phyloP scores from a whole-genome alignment of 2,329 filamentous ascomycete genomes.

The Xylogone sp. region DNA sequence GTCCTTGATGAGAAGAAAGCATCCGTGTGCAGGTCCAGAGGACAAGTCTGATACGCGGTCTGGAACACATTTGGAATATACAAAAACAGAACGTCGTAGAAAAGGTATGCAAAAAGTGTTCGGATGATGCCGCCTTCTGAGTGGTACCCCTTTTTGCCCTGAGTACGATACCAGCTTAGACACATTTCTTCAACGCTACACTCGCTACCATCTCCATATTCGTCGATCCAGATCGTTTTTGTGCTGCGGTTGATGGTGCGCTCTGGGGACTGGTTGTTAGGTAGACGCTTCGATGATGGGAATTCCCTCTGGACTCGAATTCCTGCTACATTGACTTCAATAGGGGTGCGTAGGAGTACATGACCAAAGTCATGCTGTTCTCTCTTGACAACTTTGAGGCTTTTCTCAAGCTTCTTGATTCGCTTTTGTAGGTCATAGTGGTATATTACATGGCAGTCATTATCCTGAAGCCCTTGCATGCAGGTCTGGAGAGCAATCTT shows the following conservation, averaged over 20 bases:
- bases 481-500: conserved; percentile 74
- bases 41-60: conserved; percentile 90
- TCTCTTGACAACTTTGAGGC: conserved; percentile 75
- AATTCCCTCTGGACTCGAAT: conserved; percentile 68
- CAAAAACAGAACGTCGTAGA: conserved; percentile 88
- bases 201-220: conserved; percentile 62
- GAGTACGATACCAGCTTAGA: conserved; percentile 74
- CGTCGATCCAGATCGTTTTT: conserved; percentile 87
- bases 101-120: conserved; percentile 87
- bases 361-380: conserved; percentile 92
- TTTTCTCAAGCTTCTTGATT: conserved; percentile 84
- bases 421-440: conserved; percentile 95
- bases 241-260: conserved; percentile 41
- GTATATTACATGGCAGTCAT: conserved; percentile 84
- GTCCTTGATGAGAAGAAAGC: conserved; percentile 84
- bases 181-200: conserved; percentile 95
- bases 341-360: conserved; percentile 70
- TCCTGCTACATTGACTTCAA: conserved; percentile 72
- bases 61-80: conserved; percentile 98
- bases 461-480: conserved; percentile 81
- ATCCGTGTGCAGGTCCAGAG: conserved; percentile 88
- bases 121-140: conserved; percentile 86
- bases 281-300: conserved; percentile 16
- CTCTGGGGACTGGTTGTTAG: conserved; percentile 8
- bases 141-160: conserved; percentile 92